Base-by-base conservation (phyloP, 2,329 filamentous ascomycete species). In the Malbranchea zuffiana region DNA sequence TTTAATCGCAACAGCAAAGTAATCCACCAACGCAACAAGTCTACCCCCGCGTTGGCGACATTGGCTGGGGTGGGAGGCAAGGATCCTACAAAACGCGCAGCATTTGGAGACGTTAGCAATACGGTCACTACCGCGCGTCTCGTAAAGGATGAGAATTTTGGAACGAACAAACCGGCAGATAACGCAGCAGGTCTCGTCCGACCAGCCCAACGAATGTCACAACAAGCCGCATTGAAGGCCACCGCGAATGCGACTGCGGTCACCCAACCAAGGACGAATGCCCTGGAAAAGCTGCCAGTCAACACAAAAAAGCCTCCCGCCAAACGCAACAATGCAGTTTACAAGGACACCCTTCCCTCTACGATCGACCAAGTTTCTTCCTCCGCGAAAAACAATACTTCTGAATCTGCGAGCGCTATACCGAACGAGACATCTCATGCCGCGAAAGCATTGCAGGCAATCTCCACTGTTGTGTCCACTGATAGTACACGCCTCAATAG, bases 61-160 rank as follows among this genome's bases (percentile, higher is more conserved):
- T 52, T 73, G 42, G 55, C 69, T 43, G 65, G 69, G 44, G 69
- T 66, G 25, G 29, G 35, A 3, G 13, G n/a, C 11, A 83, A 79
- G 59, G 69, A 70, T 37, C 69, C 74, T 40, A 68, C 78, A 38
- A 90, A 87, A 65, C 78, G 86, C 47, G 77, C 78, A 44, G 83
- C 77, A 8, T 86, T 92, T 59, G 82, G 75, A 33, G 86, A 93
- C 56, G 72, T 90, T 44, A 90, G 82, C 67, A 88, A 87, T 53
- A 77, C 67, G 26, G 60, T 54, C 23, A 62, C 62, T 44, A 43
- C 51, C 20, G 42, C 56, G 20, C 54, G 57, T 12, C 48, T 52
- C 3, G 59, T 54, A 34, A 72, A 74, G 49, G 76, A 81, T 55
- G 76, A 80, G 49, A 32, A 10, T 21, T 66, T 65, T 24, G 63